These are phyloP conservation scores for Leccinellum rugosiceps DNA, from an alignment of 768 basidiomycete species.

Conservation along the genomic window DNA sequence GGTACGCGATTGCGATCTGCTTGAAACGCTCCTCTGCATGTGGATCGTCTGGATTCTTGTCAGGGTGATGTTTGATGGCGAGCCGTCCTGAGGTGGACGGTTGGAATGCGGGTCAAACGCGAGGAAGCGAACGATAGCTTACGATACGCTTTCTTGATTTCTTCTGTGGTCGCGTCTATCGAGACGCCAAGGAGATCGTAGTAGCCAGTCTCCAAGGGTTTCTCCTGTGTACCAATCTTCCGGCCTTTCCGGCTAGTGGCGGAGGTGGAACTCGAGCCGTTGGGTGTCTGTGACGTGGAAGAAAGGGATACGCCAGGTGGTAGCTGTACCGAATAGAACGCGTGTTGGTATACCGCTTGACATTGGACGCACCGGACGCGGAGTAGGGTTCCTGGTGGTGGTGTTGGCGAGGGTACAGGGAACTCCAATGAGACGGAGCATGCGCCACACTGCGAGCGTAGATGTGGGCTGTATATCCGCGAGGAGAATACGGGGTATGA, in stretches of 20 bases:
- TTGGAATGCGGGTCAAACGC: background rate
- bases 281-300: slow-evolving; percentile 14
- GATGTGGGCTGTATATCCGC: slow-evolving; percentile 63
- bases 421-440: slow-evolving; percentile 66
- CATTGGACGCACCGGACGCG: slow-evolving; percentile 73
- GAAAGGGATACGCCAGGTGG: slow-evolving; percentile 26
- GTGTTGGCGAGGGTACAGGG: slow-evolving; percentile 55
- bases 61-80: slow-evolving; percentile 89
- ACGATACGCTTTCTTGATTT: slow-evolving; percentile 92
- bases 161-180: slow-evolving; percentile 72
- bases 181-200: slow-evolving; percentile 82
- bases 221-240: slow-evolving; percentile 86
- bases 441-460: slow-evolving; percentile 56
- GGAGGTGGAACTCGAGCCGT: slow-evolving; percentile 20
- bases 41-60: slow-evolving; percentile 89
- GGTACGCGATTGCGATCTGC: slow-evolving; percentile 85
- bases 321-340: slow-evolving; percentile 66
- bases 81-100: slow-evolving; percentile 51
- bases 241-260: slow-evolving; percentile 45
- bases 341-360: slow-evolving; percentile 53
- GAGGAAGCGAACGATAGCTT: slow-evolving; percentile 9
- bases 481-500: slow-evolving; percentile 55
- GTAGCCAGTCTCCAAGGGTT: slow-evolving; percentile 86
- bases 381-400: slow-evolving; percentile 55
- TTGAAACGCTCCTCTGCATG: slow-evolving; percentile 86